Base-by-base conservation (phyloP, 2,329 filamentous ascomycete genomes). In the Nemania abortiva region DNA sequence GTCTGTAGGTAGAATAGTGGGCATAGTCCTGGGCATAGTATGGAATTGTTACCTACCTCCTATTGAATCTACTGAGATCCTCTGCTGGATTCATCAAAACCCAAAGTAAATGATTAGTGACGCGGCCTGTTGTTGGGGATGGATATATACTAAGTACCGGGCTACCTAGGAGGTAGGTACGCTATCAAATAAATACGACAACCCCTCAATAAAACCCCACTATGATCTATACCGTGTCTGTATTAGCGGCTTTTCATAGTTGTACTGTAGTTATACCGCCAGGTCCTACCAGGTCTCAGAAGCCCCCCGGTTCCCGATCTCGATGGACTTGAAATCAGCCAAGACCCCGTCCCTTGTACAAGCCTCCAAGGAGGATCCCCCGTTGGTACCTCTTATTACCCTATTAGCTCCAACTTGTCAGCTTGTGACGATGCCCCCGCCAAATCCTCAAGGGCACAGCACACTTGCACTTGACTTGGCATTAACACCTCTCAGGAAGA, bases 341-440 rank as follows among this genome's bases (percentile, higher is more conserved):
- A 68, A 65, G 61, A 11, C 49, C 52, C 45, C 24, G 31, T 49
- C 24, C 37, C 39, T 34, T 22, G 10, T 57, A 22, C 31, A 57
- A 57, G 53, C 39, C 58, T 55, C 50, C 50, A 47, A 49, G 56
- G 39, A 15, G 31, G 37, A 34, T 31, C 45, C 45, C 45, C 45
- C 31, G 63, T 37, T n/a, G 56, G 56, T 45, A 53, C 62, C 62
- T 37, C 34, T 65, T 39, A 50, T 50, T 29, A 50, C 42, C 62
- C 24, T 45, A 18, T 39, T 56, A 52, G 52, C 56, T 34, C 24
- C 49, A 68, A 57, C 57, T 58, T 34, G 62, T 66, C 47, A 67
- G 61, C 61, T 54, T 54, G 63, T 66, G 67, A 66, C 58, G 63
- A 69, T 47, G 62, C 53, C 67, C 66, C 67, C 53, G 53, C 66